Base-by-base conservation (phyloP, 345 rosid genomes). In the Psidium friedrichsthalianum region DNA sequence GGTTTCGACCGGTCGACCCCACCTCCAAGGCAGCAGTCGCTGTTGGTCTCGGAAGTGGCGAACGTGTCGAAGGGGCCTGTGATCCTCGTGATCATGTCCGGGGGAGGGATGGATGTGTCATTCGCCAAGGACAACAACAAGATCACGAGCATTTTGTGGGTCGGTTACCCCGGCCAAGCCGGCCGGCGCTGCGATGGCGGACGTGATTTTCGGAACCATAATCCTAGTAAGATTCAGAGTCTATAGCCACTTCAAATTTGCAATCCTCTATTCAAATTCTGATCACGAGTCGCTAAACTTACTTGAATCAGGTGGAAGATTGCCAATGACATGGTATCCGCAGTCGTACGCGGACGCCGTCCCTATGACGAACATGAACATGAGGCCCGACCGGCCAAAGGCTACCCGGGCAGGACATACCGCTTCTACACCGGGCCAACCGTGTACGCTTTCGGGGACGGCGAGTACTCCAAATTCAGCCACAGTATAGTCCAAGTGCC, bases 321-420 rank as follows among this genome's bases (percentile, higher is more conserved):
- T 96, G 20, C 99, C 98, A 1, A 93, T 97, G 98, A 97, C 98
- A n/a, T 96, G 98, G 98, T 96, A 97, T 86, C 98, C 98, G 9
- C 95, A 96, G 82, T 89, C 96, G 21, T 97, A 88, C 29, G 93
- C 90, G 0, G 94, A 94, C 21, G 91, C 91, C 58, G 96, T 97
- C 11, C 94, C 96, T 32, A 97, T 97, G 99, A 94, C 98, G 10
- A 94, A 93, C 76, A 97, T 97, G 99, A 97, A 97, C 89, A 95
- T 96, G 98, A 94, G 99, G 88, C 92, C 98, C 3, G 91, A 94
- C 85, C 92, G 15, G 82, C 94, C 12, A 94, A 55, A 10, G 98
- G 98, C 36, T 97, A 96, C 87, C 98, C 99, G 0, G 98, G 99
- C 29, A 89, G 98, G 89, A 96, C 89, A 6, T 97, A 97, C 90